These are phyloP conservation scores for Moniliophthora roreri DNA, from an alignment of 1,284 basidiomycete genomes.

Conservation along the genomic window DNA sequence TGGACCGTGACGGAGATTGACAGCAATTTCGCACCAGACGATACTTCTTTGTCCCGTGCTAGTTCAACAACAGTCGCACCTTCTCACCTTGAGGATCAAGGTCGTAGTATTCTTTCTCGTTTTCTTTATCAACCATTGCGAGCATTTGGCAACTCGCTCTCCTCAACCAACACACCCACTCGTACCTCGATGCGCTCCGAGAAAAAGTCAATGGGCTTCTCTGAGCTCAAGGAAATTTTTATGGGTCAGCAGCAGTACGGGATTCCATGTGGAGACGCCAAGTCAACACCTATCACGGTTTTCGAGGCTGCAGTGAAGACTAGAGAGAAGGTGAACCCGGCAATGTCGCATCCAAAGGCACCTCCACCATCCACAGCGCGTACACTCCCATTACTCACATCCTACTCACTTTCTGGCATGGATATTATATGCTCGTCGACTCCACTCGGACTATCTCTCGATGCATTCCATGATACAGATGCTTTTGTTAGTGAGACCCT, in stretches of 20 bases:
- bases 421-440: not conserved
- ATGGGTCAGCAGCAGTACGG: not conserved
- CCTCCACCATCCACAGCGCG: not conserved
- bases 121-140: too few species aligned
- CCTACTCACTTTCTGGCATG: not conserved
- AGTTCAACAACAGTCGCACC: too few species aligned
- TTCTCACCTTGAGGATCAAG: too few species aligned
- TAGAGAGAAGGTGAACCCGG: not conserved
- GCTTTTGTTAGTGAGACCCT: not conserved
- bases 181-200: not conserved
- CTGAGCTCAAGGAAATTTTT: not conserved
- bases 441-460: not conserved
- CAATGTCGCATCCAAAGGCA: not conserved
- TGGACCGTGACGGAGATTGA: too few species aligned
- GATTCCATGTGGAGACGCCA: not conserved
- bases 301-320: not conserved
- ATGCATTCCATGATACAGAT: not conserved
- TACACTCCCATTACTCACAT: too few species aligned
- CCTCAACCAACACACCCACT: too few species aligned
- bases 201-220: slow-evolving; percentile 1
- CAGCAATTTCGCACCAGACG: too few species aligned
- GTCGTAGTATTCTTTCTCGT: too few species aligned
- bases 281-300: not conserved
- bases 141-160: too few species aligned
- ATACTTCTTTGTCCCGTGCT: too few species aligned